A percentile compares a stretch with the other conserved stretches of the same genome.
phyloP scores from a whole-genome alignment of 306 rosid species.

The Canavalia ensiformis region DNA sequence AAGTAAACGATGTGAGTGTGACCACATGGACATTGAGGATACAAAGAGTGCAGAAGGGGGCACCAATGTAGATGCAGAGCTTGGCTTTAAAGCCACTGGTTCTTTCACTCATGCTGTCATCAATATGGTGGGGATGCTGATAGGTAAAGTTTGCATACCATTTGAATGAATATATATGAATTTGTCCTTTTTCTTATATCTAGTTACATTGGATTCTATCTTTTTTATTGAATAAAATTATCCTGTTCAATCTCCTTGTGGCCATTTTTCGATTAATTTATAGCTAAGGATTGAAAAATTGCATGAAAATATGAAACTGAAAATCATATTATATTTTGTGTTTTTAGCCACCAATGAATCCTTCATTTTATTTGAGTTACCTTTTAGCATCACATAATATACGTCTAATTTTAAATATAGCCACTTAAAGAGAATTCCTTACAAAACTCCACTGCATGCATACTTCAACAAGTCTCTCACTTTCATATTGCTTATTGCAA shows the following conservation, averaged over 20 bases:
- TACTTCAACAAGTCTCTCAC: too few species aligned
- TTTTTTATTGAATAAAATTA: neutral
- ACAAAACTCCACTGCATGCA: too few species aligned
- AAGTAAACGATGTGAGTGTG: conserved; percentile 50
- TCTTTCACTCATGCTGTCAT: conserved; percentile 67
- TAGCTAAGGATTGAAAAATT: neutral
- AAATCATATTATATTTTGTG: too few species aligned
- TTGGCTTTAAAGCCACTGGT: conserved; percentile 53
- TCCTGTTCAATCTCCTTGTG: neutral
- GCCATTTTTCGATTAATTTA: too few species aligned
- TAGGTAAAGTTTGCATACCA: conserved; percentile 52
- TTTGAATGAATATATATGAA: neutral
- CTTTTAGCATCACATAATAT: too few species aligned
- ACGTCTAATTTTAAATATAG: too few species aligned
- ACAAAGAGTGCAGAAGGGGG: conserved; percentile 4
- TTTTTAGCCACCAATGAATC: too few species aligned
- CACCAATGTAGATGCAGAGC: neutral
- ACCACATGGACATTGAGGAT: conserved; percentile 35
- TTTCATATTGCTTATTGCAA: too few species aligned
- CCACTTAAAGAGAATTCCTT: too few species aligned
- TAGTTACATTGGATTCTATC: neutral
- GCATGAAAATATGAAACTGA: too few species aligned
- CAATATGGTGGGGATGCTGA: conserved; percentile 84
- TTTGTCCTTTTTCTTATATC: neutral
- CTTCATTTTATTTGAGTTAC: too few species aligned